Base-by-base conservation (phyloP, 345 rosid species). In the Tarenaya hassleriana region DNA sequence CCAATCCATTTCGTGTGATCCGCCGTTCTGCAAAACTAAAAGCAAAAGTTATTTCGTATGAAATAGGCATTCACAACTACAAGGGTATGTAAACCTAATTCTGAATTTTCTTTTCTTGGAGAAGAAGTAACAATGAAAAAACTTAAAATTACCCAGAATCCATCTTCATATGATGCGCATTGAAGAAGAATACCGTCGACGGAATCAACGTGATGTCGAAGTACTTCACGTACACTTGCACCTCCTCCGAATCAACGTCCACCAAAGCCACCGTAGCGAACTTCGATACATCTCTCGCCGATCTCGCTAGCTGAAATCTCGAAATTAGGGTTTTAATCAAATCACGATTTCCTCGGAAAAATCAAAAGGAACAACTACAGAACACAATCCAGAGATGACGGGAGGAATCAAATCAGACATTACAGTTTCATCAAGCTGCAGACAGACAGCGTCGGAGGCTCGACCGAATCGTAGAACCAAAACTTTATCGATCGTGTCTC, bases 1-100 rank as follows among this genome's bases (percentile, higher is more conserved):
- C 98, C 98, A 16, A 88, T 66, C 95, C 95, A 88, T 62, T 88
- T 92, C 1, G 82, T 83, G 64, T 92, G 95, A 78, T 92, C 95
- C 0, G 97, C 83, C 56, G 79, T 88, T 67, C 97, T 92, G 80
- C 41, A 66, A 32, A n/a, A n/a, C n/a, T n/a, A n/a, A n/a, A n/a
- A n/a, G n/a, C n/a, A n/a, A n/a, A n/a, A n/a, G n/a, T n/a, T n/a
- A n/a, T n/a, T n/a, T n/a, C n/a, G n/a, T n/a, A n/a, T n/a, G n/a
- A n/a, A n/a, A n/a, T n/a, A n/a, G n/a, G n/a, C n/a, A n/a, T n/a
- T n/a, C n/a, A n/a, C n/a, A n/a, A n/a, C n/a, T n/a, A n/a, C n/a
- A n/a, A n/a, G n/a, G n/a, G n/a, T n/a, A n/a, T n/a, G n/a, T n/a
- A 34, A 10, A 0, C 4, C 11, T 19, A 44, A 2, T 10, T 5